Base-by-base conservation (phyloP, 78 protist species). In the Dictyostelium citrinum region DNA sequence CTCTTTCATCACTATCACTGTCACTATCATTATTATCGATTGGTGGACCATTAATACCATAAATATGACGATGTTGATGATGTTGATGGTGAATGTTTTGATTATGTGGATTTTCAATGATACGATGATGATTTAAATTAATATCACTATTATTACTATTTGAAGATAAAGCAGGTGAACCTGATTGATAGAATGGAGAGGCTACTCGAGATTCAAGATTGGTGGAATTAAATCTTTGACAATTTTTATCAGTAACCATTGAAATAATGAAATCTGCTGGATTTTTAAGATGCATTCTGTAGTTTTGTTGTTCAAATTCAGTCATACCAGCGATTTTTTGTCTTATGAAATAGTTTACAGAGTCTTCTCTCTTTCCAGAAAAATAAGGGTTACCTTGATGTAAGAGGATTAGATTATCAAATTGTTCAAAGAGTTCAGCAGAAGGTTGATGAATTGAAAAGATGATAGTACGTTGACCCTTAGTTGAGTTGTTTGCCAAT, bases 401-500 rank as follows among this genome's bases (percentile, higher is more conserved):
- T 22, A 97, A 84, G 12, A 97, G 75, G 55, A 97, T 74, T 22
- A 97, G 46, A 43, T 81, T 75, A 39, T 96, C 97, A 41, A 97
- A 90, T 84, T 79, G 64, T 0, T 90, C 82, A 86, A 91, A 96
- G 29, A 97, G 93, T 39, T 91, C 97, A 9, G 90, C 90, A 0
- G 97, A 91, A 29, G 98, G 98, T 94, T 97, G 98, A 83, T 97
- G 98, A 45, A 97, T 96, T 71, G 92, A 49, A 43, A 68, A 35
- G 17, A 96, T 58, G 20, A 97, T 82, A 31, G 97, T 96, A 39
- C 82, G 83, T 29, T 84, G 60, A n/a, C 64, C 64, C 11, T 22
- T 45, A 11, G 17, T 16, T 49, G 64, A 81, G 39, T 81, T 81
- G 46, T 49, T 41, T 49, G 92, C 97, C 67, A 90, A 37, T 64